Evolutionary conservation across 148 eudicot species (phyloP), one percentile per base, ranked within the genome.

Genomic region (Pharnaceum exiguum): DNA sequence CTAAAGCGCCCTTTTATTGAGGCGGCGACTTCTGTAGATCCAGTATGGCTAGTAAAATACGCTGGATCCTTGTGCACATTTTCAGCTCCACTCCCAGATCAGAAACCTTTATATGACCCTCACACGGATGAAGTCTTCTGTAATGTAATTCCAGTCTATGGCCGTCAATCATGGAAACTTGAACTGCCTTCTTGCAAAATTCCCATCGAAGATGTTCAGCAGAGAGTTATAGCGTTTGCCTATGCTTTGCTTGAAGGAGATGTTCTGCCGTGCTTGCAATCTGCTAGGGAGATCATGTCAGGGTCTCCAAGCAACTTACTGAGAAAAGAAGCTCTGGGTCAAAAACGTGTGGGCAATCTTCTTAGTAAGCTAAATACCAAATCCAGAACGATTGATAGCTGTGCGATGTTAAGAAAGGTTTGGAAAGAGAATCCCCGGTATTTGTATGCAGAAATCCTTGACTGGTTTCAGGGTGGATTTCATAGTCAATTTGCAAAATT

Each of bases 191-290:
- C 38, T 45, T 73, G 74, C 68, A 60, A 74, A 63, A 45, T 67
- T 44, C 90, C 83, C 2, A 82, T 85, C 23, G 54, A 77, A 52
- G 95, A 93, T 37, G 70, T 58, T 62, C 11, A 19, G 10, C 63
- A 46, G 23, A 70, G 90, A 21, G 83, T 77, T 31, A 62, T 70
- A 23, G 83, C 73, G 4, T 93, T 93, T 71, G 88, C 85, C 30
- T 82, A 52, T 70, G 67, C 80, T 59, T 77, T 93, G 73, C 90
- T 93, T 22, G 96, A 83, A 39, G 99, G 99, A 25, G 71, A 72
- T 24, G 87, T 88, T 19, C 52, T 93, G 55, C 96, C 91, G 7
- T 88, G 95, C 74, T 67, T 93, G 31, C 78, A 76, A 71, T 25
- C 66, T n/a, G 79, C 46, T 11, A 62, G 72, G 62, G 46, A 74